Evolutionary conservation across 306 rosid species (phyloP), one percentile per base, ranked within the genome.

Genomic region (Prunus fruticosa): DNA sequence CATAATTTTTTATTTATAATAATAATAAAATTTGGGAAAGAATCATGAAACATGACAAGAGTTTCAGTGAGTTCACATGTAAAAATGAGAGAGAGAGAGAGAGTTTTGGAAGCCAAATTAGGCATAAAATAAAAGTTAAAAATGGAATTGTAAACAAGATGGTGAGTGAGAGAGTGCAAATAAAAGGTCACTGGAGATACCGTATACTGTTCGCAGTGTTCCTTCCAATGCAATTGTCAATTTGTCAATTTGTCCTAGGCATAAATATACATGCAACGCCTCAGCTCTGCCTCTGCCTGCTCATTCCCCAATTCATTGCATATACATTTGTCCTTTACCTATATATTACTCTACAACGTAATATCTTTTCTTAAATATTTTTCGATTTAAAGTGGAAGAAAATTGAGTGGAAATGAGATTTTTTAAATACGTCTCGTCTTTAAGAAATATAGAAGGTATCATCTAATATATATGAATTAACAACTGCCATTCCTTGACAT

Each of bases 181-280:
- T 6, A 45, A 14, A 67, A n/a, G 74, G 67, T 43, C 64, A 45
- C 13, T 43, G 8, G 15, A 23, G 34, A 76, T 68, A 7, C 50
- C 69, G 52, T 22, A 34, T 22, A 34, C 60, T 12, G 56, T n/a
- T 57, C 28, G 9, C 18, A 10, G 15, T 65, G 73, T 23, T 78
- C 13, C 57, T 51, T 78, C 82, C 82, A 78, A 78, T 71, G 73
- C 72, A 64, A 72, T 64, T 27, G 64, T 71, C 72, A 78, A 72
- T 38, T 64, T 27, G 64, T 71, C 72, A 78, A 72, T 38, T 54
- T 25, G 65, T 34, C 11, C 20, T n/a, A n/a, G 8, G 22, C 75
- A 32, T 20, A 53, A 20, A 62, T 27, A 27, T 28, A 14, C 3
- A 3, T 11, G n/a, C 63, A 23, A 47, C 56, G 19, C 5, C 15